Conservation (phyloP, 140 eudicot genomes). For the Ambrosia hybrid region DNA sequence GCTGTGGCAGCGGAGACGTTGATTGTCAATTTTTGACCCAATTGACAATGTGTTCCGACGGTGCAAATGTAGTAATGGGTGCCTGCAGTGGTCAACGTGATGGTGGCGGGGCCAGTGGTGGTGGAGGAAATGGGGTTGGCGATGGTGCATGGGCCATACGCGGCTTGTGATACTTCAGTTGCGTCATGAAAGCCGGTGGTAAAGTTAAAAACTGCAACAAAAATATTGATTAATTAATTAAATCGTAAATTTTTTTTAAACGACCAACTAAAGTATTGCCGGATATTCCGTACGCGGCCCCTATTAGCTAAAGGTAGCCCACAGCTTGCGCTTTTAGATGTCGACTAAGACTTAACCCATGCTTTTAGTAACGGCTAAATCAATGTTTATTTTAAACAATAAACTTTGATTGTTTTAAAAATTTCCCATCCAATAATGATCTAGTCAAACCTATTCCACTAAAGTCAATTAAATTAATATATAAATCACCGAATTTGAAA, state of each 20-base stretch:
- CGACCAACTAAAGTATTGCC: too few species aligned
- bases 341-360: too few species aligned
- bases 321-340: too few species aligned
- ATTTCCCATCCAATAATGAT: not conserved
- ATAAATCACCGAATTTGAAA: not conserved
- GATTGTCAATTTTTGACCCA: slow-evolving; percentile 48
- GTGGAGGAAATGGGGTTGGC: slow-evolving; percentile 11
- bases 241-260: too few species aligned
- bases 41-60: slow-evolving; percentile 29
- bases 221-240: not conserved
- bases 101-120: slow-evolving; percentile 40
- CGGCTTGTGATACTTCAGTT: slow-evolving; percentile 41
- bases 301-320: too few species aligned
- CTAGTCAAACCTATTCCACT: slow-evolving; percentile 23
- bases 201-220: slow-evolving; percentile 41
- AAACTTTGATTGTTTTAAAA: too few species aligned
- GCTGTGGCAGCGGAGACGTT: slow-evolving; percentile 31
- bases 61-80: slow-evolving; percentile 43
- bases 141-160: slow-evolving; percentile 42
- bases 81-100: slow-evolving; percentile 30
- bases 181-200: slow-evolving; percentile 36
- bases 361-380: too few species aligned
- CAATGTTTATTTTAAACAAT: too few species aligned
- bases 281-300: too few species aligned
- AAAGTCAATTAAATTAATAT: slow-evolving; percentile 1